Evolutionary conservation across 23 red algal species (phyloP), one percentile per base, ranked within the genome.

Genomic region (Rhodosorus marinus): DNA sequence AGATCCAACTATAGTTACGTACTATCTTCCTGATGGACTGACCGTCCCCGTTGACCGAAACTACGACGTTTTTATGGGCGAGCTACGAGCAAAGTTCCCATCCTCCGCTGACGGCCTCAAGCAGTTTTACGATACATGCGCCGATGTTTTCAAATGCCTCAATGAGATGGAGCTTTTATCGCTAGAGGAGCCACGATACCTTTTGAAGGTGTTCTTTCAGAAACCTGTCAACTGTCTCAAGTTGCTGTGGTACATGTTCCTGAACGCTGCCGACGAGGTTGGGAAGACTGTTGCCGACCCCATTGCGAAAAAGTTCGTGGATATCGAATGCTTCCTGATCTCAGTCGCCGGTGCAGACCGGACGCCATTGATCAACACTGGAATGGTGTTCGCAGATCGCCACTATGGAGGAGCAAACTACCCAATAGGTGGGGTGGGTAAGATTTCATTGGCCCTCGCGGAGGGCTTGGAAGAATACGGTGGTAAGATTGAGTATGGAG

Each of bases 311-410:
- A 42, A 61, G 8, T 93, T 81, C 53, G 82, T 93, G 51, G 85
- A 93, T 46, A 72, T 93, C 17, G 85, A 93, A 27, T 93, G 85
- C 50, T 93, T 76, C 41, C 59, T 70, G 29, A 82, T 67, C 61
- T 81, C 74, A 26, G 85, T 93, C 7, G 68, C 60, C 14, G 28
- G 47, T 26, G 85, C 75, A 30, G 74, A 93, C 32, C 53, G 73
- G 33, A 82, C 85, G 31, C 85, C 85, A 0, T 82, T 93, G 85
- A 93, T 93, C 31, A 93, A 93, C 64, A 76, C 64, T 25, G 85
- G 85, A 11, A 93, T 93, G 85, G 85, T 93, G 20, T 93, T 93
- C 74, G 47, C 49, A 24, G 85, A 93, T 52, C 74, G 85, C n/a
- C 85, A 93, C 46, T 93, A 93, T 54, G 85, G 85, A 3, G 85